Evolutionary conservation across 2,329 filamentous ascomycete species (phyloP).

Genomic region (Cladophialophora bantiana): DNA sequence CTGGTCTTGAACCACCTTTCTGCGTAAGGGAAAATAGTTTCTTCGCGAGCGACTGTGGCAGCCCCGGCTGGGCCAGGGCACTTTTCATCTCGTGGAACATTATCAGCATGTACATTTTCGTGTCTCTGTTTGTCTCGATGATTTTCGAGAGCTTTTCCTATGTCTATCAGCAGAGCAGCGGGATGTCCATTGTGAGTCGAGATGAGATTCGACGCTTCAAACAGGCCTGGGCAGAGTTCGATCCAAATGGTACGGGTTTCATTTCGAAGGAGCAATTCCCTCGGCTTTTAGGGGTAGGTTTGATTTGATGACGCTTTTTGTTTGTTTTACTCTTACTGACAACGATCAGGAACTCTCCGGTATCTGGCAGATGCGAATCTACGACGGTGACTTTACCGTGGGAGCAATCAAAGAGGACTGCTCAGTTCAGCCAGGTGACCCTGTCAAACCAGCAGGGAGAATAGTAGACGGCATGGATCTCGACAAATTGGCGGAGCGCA

Average conservation of each 20-base stretch:
- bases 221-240: conserved; percentile 95
- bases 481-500: conserved; percentile 73
- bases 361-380: conserved; percentile 96
- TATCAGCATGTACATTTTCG: conserved; percentile 99
- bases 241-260: conserved; percentile 88
- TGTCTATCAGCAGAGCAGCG: conserved; percentile 94
- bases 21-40: conserved; percentile 77
- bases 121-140: conserved; percentile 95
- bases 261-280: conserved; percentile 92
- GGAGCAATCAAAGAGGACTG: conserved; percentile 86
- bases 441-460: conserved; percentile 48
- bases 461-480: conserved; percentile 70
- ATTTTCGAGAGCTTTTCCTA: conserved; percentile 99
- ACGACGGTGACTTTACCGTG: conserved; percentile 88
- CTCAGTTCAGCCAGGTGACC: conserved; percentile 63
- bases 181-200: conserved; percentile 86
- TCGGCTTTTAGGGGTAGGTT: conserved; percentile 75
- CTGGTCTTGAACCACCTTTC: conserved; percentile 76
- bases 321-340: conserved; percentile 32
- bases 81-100: conserved; percentile 98
- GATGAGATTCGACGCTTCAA: conserved; percentile 97
- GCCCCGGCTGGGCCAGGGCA: conserved; percentile 82
- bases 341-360: conserved; percentile 77
- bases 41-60: conserved; percentile 91
- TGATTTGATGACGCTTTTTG: neutral